A percentile compares a stretch with the other conserved stretches of the same genome.
Evolutionary conservation across 192 early-diverging fungal species (phyloP).

Genomic region (Backusella tarrabulga): DNA sequence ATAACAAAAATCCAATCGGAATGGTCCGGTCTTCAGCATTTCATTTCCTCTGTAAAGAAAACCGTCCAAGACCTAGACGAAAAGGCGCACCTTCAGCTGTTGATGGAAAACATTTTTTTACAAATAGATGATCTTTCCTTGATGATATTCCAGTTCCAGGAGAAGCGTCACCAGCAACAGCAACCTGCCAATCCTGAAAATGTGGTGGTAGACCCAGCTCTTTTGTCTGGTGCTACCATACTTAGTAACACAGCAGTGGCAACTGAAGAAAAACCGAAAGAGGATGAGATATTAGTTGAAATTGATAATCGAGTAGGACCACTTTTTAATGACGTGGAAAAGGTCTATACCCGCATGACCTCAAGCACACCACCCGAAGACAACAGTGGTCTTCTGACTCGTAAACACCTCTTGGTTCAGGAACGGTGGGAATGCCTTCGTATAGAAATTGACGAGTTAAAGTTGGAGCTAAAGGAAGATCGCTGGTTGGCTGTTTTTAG

Average conservation of each 20-base stretch:
- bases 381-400: constrained; percentile 26
- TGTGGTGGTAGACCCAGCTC: neutral
- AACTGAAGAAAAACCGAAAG: constrained; percentile 21
- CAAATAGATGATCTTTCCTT: constrained; percentile 44
- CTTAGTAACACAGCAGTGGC: neutral
- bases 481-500: constrained; percentile 54
- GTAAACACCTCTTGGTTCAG: constrained; percentile 37
- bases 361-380: constrained; percentile 28
- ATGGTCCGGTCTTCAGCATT: constrained; percentile 56
- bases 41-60: constrained; percentile 52
- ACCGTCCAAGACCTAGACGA: constrained; percentile 41
- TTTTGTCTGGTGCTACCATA: neutral
- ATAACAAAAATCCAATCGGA: constrained; percentile 48
- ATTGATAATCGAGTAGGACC: constrained; percentile 53
- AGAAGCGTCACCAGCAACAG: constrained; percentile 25
- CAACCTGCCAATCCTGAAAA: neutral
- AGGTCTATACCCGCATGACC: constrained; percentile 39
- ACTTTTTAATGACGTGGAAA: constrained; percentile 47
- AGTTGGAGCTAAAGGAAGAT: constrained; percentile 59
- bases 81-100: constrained; percentile 27
- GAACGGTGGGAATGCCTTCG: constrained; percentile 52
- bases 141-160: constrained; percentile 46
- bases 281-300: constrained; percentile 37
- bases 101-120: constrained; percentile 41
- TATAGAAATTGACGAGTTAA: constrained; percentile 54